A percentile compares a stretch with the other conserved stretches of the same genome.
Evolutionary conservation across 1,139 yeast genomes (phyloP).

Genomic region (Hyphopichia burtonii): DNA sequence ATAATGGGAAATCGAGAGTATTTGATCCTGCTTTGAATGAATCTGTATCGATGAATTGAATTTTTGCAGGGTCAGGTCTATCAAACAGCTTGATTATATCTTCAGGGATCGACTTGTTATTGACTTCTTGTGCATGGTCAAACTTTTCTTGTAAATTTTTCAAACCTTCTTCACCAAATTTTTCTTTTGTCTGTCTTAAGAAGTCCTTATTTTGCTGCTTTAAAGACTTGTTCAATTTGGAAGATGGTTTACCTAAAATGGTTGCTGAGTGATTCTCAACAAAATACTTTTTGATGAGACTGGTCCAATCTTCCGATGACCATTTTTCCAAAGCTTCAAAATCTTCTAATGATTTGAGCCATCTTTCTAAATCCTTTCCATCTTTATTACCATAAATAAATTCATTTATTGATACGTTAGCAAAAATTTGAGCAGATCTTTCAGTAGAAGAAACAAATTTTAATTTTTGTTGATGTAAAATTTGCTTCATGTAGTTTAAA

Average conservation of each 20-base stretch:
- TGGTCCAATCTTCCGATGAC: constrained; percentile 68
- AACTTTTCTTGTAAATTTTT: constrained; percentile 48
- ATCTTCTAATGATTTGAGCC: constrained; percentile 57
- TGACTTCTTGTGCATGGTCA: constrained; percentile 61
- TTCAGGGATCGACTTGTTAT: constrained; percentile 76
- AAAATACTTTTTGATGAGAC: constrained; percentile 51
- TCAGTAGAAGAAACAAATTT: constrained; percentile 67
- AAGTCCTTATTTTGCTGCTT: constrained; percentile 53
- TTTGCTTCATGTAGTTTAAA: constrained; percentile 60
- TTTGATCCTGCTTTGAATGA: constrained; percentile 55
- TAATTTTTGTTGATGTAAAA: constrained; percentile 63
- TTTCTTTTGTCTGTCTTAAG: constrained; percentile 45
- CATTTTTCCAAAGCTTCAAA: constrained; percentile 61
- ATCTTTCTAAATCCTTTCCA: constrained; percentile 55
- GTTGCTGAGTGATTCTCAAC: constrained; percentile 69
- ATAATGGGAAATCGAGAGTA: constrained; percentile 13
- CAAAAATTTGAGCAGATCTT: constrained; percentile 57
- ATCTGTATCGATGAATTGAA: constrained; percentile 67
- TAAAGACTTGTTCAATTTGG: constrained; percentile 50
- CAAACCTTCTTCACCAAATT: constrained; percentile 64
- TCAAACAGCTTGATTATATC: constrained; percentile 58
- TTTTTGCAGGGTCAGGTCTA: constrained; percentile 73
- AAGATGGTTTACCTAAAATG: constrained; percentile 77
- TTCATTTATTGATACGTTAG: constrained; percentile 70
- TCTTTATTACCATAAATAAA: constrained; percentile 73